Evolutionary conservation across 805 yeast species (phyloP).

Genomic region (Spathaspora girioi): DNA sequence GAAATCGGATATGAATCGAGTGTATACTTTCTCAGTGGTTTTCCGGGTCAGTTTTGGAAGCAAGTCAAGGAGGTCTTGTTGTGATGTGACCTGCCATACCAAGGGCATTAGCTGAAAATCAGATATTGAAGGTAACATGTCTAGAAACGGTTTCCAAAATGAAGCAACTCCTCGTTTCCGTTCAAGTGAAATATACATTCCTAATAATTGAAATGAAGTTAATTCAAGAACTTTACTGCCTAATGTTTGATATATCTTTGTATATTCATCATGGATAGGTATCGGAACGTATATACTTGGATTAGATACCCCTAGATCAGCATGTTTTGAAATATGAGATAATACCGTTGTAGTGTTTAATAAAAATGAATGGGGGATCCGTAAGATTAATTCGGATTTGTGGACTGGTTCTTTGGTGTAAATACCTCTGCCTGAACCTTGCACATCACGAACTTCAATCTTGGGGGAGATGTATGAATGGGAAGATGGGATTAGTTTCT

Average conservation of each 20-base stretch:
- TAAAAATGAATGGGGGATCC: constrained; percentile 55
- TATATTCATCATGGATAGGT: constrained; percentile 17
- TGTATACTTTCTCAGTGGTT: constrained; percentile 40
- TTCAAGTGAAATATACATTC: constrained; percentile 50
- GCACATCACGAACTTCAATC: constrained; percentile 39
- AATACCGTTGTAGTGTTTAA: constrained; percentile 54
- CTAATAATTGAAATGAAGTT: constrained; percentile 58
- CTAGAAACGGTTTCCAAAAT: constrained; percentile 68
- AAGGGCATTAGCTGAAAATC: constrained; percentile 62
- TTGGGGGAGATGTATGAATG: constrained; percentile 34
- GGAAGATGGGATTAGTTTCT: constrained; percentile 14
- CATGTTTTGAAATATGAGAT: constrained; percentile 40
- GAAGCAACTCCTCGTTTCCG: constrained; percentile 33
- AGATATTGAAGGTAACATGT: constrained; percentile 52
- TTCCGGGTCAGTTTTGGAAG: constrained; percentile 43
- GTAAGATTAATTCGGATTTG: constrained; percentile 43
- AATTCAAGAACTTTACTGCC: constrained; percentile 33
- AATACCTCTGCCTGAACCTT: constrained; percentile 59
- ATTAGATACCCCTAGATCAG: constrained; percentile 17
- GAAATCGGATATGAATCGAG: constrained; percentile 46
- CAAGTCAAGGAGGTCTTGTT: constrained; percentile 23
- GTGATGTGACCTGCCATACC: constrained; percentile 47
- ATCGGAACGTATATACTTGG: constrained; percentile 21
- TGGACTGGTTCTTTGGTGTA: constrained; percentile 37
- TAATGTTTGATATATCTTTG: constrained; percentile 29